Conservation (phyloP, 2,329 filamentous ascomycete genomes). For the Colletotrichum eremochloae region DNA sequence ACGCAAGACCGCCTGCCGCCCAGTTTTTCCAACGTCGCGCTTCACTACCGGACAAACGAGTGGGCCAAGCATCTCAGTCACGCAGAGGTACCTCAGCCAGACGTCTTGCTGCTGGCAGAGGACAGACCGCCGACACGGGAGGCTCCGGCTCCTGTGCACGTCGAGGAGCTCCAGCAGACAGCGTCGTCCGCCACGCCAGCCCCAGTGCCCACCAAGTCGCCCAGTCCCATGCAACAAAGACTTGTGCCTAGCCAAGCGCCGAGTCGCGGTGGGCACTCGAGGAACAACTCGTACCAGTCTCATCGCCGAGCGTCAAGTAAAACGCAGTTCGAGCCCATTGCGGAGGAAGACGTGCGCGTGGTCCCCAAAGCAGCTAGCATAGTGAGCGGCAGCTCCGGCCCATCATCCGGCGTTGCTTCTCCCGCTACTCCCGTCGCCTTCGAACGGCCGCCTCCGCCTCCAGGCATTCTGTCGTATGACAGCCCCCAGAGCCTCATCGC, state of each 20-base stretch:
- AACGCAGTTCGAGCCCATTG: slow-evolving; percentile 32
- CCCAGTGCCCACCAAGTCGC: slow-evolving; percentile 47
- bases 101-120: slow-evolving; percentile 68
- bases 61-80: slow-evolving; percentile 91
- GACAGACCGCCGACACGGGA: slow-evolving; percentile 59
- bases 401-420: slow-evolving; percentile 41
- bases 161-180: slow-evolving; percentile 76
- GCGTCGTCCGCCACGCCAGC: slow-evolving; percentile 63
- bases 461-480: slow-evolving; percentile 64
- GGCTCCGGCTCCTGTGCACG: slow-evolving; percentile 70
- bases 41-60: slow-evolving; percentile 92
- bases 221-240: slow-evolving; percentile 45
- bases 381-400: slow-evolving; percentile 32
- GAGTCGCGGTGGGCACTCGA: slow-evolving; percentile 22
- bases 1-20: slow-evolving; percentile 75
- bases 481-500: slow-evolving; percentile 69
- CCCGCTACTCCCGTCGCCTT: slow-evolving; percentile 39
- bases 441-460: slow-evolving; percentile 42
- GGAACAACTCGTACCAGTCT: slow-evolving; percentile 40
- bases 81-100: slow-evolving; percentile 79
- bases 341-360: slow-evolving; percentile 16
- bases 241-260: slow-evolving; percentile 46
- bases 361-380: slow-evolving; percentile 11
- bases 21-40: slow-evolving; percentile 80
- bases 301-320: slow-evolving; percentile 36